Evolutionary conservation across 225 moss, liverwort and hornwort genomes (phyloP).

Genomic region (Polytrichum commune): DNA sequence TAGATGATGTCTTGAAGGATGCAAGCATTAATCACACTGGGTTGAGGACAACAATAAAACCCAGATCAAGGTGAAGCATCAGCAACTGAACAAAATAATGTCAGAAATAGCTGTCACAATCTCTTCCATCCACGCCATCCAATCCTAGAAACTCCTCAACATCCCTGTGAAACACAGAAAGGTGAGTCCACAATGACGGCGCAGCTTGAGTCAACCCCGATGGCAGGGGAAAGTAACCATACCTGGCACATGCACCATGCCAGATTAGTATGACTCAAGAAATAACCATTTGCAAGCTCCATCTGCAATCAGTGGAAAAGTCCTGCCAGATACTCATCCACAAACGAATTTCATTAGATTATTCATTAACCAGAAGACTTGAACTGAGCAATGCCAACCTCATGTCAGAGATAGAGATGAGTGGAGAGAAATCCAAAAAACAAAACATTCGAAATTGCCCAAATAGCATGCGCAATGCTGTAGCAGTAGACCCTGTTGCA

Average conservation of each 20-base stretch:
- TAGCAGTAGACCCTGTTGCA: too few relatives aligned
- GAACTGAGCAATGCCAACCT: background rate
- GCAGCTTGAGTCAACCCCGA: constrained; percentile 92
- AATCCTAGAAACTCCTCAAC: constrained; percentile 41
- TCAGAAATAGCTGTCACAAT: constrained; percentile 27
- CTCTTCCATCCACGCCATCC: constrained; percentile 35
- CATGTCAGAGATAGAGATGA: background rate
- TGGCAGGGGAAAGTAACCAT: constrained; percentile 75
- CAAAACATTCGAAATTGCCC: too few relatives aligned
- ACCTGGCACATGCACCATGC: constrained; percentile 96
- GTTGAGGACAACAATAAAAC: background rate
- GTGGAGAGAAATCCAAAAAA: too few relatives aligned
- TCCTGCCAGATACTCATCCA: constrained; percentile 19
- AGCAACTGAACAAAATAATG: constrained; percentile 24
- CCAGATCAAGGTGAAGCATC: constrained; percentile 1
- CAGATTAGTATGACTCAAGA: constrained; percentile 63
- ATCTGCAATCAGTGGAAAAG: constrained; percentile 31
- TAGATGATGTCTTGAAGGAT: background rate
- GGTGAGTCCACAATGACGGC: constrained; percentile 93
- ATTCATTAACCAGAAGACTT: background rate
- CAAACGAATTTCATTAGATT: too few relatives aligned
- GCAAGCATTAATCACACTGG: background rate
- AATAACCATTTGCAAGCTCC: constrained; percentile 16
- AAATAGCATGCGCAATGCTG: too few relatives aligned
- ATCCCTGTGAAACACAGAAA: constrained; percentile 97